phyloP scores from a whole-genome alignment of 352 stramenopile genomes.

The Heterotrichella gracilis region DNA sequence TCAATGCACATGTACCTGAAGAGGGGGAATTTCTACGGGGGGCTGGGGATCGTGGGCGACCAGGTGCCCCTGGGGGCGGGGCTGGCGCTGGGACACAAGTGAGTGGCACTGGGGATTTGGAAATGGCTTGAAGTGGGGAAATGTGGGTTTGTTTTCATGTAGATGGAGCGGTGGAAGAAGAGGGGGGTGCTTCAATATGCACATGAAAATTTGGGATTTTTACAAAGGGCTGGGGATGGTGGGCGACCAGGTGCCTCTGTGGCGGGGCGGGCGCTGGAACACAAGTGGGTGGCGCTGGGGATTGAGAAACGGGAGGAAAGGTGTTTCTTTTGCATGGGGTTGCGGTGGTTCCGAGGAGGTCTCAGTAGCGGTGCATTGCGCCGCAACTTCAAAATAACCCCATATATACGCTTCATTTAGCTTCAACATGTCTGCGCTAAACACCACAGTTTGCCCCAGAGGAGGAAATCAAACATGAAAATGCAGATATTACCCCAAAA shows the following conservation, averaged over 20 bases:
- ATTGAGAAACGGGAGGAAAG: constrained; percentile 39
- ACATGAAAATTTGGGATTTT: constrained; percentile 89
- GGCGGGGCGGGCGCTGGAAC: constrained; percentile 75
- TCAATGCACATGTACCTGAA: constrained; percentile 99
- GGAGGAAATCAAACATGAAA: no score
- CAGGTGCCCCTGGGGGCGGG: constrained; percentile 86
- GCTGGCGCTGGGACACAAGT: constrained; percentile 92
- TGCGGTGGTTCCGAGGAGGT: no score
- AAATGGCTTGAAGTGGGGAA: no score
- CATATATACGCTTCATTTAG: no score
- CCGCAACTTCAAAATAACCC: no score
- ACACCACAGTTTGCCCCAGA: no score
- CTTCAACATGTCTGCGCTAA: no score
- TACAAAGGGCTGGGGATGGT: constrained; percentile 91
- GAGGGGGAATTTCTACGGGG: constrained; percentile 83
- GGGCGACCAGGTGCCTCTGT: constrained; percentile 88
- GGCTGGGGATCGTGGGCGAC: constrained; percentile 81
- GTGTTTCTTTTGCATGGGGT: no score
- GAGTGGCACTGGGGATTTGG: constrained; percentile 48
- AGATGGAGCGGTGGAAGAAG: no score
- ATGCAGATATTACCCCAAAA: no score
- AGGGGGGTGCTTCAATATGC: constrained; percentile 96
- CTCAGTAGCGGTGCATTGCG: no score
- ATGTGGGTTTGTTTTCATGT: no score
- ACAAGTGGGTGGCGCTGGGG: constrained; percentile 74